Base-by-base conservation (phyloP, 441 rosid species). In the Pelargonium australe region DNA sequence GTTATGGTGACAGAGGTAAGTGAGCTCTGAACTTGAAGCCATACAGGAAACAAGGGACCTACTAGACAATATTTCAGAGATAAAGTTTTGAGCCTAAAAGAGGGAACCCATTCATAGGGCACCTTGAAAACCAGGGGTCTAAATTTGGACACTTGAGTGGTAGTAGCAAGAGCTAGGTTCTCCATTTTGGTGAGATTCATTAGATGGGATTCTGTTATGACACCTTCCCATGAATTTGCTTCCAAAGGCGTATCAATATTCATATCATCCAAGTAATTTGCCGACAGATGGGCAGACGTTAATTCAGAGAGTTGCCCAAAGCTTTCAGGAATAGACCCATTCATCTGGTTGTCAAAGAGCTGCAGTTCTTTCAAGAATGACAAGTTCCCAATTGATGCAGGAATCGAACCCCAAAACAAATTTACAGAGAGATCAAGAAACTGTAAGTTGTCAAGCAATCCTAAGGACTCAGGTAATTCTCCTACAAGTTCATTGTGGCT, bases 321-420 rank as follows among this genome's bases (percentile, higher is more conserved):
- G 47, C 80, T 79, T 57, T 74, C 74, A 2, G 84, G 85, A 69
- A 85, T 70, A 44, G 79, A 78, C 25, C 85, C 84, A 65, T 77
- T 77, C 83, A 82, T 80, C 13, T 37, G 23, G 64, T 80, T 82
- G 49, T 65, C 73, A 20, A 79, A 77, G 62, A 85, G 78, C 66
- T 81, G 77, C 66, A 85, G 65, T 71, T 28, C 14, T 53, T 69
- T 70, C 66, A 85, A 75, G 5, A 44, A 63, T 13, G 76, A 64
- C 67, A 82, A 64, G 55, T 76, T 79, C 76, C 80, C 80, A 40
- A 81, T 69, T 0, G 82, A 77, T 41, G 68, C 13, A 11, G 88
- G 83, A 71, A 80, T 77, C 3, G 82, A 76, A 51, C 84, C 87
- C 73, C 65, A 73, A 28, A 84, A 80, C 17, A 75, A 73, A 65